These are phyloP conservation scores for Leishmania tarentolae DNA, from an alignment of 208 protist genomes.

Conservation along the genomic window DNA sequence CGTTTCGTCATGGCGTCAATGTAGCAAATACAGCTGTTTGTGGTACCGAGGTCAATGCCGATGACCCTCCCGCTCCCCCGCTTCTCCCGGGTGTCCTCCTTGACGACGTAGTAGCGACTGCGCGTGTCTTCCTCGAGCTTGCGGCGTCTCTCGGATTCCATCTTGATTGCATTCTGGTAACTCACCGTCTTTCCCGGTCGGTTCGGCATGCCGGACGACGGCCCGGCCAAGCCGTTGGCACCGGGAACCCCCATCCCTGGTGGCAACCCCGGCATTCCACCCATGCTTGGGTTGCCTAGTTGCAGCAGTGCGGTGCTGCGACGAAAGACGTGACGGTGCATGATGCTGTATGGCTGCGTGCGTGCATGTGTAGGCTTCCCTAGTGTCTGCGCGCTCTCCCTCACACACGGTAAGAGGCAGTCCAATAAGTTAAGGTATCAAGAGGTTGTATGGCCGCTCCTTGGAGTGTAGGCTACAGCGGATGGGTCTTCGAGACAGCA, in stretches of 20 bases:
- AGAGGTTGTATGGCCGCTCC: not conserved
- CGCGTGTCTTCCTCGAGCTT: slow-evolving; percentile 71
- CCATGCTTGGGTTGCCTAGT: slow-evolving; percentile 29
- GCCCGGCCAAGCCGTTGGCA: not conserved
- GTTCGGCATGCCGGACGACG: slow-evolving; percentile 31
- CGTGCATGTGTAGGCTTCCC: not conserved
- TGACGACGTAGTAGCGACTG: slow-evolving; percentile 76
- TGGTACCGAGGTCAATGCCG: slow-evolving; percentile 99
- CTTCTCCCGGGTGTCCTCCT: slow-evolving; percentile 66
- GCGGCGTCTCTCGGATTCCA: slow-evolving; percentile 74
- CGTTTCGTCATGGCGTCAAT: slow-evolving; percentile 71
- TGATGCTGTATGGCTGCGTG: slow-evolving; percentile 3
- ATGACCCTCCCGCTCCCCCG: slow-evolving; percentile 73
- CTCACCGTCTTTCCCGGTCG: slow-evolving; percentile 47
- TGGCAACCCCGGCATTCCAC: slow-evolving; percentile 15
- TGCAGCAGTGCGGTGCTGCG: slow-evolving; percentile 42
- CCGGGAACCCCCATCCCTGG: slow-evolving; percentile 11
- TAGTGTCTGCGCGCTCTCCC: not conserved
- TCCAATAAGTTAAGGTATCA: not conserved
- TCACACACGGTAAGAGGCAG: not conserved
- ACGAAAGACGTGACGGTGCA: slow-evolving; percentile 42
- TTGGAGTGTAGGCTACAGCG: not conserved
- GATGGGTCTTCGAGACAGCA: not conserved
- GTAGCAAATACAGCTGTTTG: slow-evolving; percentile 97
- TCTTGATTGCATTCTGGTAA: slow-evolving; percentile 78